Evolutionary conservation across 768 basidiomycete genomes (phyloP), one percentile per base, ranked within the genome.

Genomic region (Postia placenta): DNA sequence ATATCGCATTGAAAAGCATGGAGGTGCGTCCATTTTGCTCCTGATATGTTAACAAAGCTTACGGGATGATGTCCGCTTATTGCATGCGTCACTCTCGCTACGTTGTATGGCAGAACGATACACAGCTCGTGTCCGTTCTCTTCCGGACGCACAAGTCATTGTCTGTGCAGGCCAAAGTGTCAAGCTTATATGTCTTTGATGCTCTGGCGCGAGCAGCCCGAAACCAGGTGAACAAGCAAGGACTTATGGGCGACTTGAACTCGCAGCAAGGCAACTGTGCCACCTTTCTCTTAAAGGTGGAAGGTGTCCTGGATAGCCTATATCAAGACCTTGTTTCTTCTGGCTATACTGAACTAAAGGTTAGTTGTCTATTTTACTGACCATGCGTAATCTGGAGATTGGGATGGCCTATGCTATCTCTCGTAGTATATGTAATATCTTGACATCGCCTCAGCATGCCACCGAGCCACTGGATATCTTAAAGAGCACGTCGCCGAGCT

Each of bases 131-230:
- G 45, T 89, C 92, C 24, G 78, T 83, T 45, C 77, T 98, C 28
- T 96, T 90, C 67, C 86, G 89, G 49, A 87, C 85, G 9, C 94
- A 97, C 71, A 91, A 87, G 66, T 78, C 83, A 7, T 74, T 95
- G 28, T 69, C 81, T 3, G 66, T 78, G 14, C 58, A 75, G 11
- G 74, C 76, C 54, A 95, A 97, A 64, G 79, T 94, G 51, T 82
- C 80, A 33, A 92, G 92, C 68, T 74, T 99, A 43, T 99, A 98
- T 67, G 82, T 86, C 35, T 90, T 99, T 63, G 94, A 99, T 69
- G 89, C 94, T 17, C 75, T 99, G 52, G 80, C 91, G 37, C 83
- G 95, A 50, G 92, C 85, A 15, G 91, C 92, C 17, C 76, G 82
- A 51, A 72, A 73, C 50, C 74, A 81, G 41, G 80, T 74, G 39